phyloP scores from a whole-genome alignment of 2,329 filamentous ascomycete species.

The Aspergillus chevalieri region DNA sequence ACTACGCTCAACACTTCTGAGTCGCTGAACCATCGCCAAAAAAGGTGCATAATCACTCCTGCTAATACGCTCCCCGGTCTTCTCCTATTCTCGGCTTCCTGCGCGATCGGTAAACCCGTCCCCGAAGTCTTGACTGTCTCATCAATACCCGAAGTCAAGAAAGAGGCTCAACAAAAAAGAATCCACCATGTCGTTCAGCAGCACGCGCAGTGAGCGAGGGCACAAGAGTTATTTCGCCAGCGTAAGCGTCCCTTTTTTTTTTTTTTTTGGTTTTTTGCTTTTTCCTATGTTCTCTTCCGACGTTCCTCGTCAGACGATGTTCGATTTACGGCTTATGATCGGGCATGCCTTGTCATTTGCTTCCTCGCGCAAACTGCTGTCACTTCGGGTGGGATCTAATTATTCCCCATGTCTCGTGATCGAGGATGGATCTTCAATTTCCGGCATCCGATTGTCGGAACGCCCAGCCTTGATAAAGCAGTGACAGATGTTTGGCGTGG shows the following conservation, averaged over 20 bases:
- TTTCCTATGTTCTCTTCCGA: neutral
- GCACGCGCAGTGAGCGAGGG: slow-evolving; percentile 21
- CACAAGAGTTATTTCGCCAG: slow-evolving; percentile 32
- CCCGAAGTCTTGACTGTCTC: slow-evolving; percentile 3
- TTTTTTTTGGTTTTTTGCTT: slow-evolving; percentile 2
- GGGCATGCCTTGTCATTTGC: no score
- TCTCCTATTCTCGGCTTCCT: slow-evolving; percentile 3
- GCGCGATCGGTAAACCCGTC: slow-evolving; percentile 9
- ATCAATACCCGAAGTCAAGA: neutral
- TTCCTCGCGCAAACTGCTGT: no score
- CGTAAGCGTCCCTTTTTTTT: slow-evolving; percentile 20
- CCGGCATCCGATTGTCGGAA: neutral
- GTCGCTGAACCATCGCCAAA: neutral
- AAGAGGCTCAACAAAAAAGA: neutral
- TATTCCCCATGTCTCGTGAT: neutral
- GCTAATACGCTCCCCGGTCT: neutral
- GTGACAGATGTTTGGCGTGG: neutral
- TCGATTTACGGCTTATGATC: no score
- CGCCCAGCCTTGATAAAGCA: neutral
- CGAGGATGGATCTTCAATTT: neutral
- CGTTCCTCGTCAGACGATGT: no score
- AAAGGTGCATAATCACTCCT: no score
- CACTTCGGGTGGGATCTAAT: neutral
- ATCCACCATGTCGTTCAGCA: slow-evolving; percentile 24
- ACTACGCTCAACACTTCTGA: neutral